Percentiles rank a stretch among this genome's conserved stretches.
Conservation (phyloP, 2,329 filamentous ascomycete species). For the Exophiala lecanii-corni region DNA sequence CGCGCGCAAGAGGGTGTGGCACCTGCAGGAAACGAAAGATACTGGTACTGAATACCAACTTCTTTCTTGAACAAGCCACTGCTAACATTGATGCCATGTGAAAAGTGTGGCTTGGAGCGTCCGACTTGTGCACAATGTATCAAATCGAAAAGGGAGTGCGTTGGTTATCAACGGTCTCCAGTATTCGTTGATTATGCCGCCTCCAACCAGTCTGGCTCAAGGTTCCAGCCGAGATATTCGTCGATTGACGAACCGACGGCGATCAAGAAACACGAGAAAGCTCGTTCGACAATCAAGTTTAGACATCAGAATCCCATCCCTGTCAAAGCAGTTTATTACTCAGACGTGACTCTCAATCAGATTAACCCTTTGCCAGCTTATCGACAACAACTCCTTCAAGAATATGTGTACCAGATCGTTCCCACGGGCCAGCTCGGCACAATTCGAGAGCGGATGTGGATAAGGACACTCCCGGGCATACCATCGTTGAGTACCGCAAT, state of each 20-base stretch:
- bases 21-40: constrained; percentile 30
- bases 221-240: not conserved
- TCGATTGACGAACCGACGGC: too few relatives aligned
- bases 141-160: constrained; percentile 30
- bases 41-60: constrained; percentile 14
- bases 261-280: too few relatives aligned
- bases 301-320: not conserved
- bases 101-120: constrained; percentile 30
- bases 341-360: not conserved
- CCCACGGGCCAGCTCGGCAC: constrained; percentile 13
- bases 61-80: not conserved
- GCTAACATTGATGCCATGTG: not conserved
- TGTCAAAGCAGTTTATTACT: too few relatives aligned
- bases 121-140: constrained; percentile 31
- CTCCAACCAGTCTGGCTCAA: constrained; percentile 1
- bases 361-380: constrained; percentile 15
- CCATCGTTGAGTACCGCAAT: constrained; percentile 28
- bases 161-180: constrained; percentile 29
- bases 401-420: constrained; percentile 28
- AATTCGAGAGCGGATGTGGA: constrained; percentile 26
- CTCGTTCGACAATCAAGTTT: too few relatives aligned
- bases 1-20: constrained; percentile 28
- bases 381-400: constrained; percentile 30
- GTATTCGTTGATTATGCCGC: constrained; percentile 28
- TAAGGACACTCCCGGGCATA: constrained; percentile 28